phyloP scores from a whole-genome alignment of 805 yeast genomes.

The Citeromyces nyonsensis region DNA sequence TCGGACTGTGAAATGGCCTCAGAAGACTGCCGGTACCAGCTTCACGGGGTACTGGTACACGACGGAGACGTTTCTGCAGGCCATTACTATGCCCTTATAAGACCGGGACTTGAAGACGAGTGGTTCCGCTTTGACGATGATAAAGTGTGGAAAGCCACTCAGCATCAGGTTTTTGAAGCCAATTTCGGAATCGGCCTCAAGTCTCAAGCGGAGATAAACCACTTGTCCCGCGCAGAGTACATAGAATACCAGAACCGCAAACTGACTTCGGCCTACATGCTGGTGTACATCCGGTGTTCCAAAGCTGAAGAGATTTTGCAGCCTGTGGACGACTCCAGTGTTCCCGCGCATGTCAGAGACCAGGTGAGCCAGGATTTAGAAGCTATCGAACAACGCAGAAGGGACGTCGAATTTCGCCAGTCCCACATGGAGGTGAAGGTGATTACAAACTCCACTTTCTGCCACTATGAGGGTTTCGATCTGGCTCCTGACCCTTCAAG shows the following conservation, averaged over 20 bases:
- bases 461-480: slow-evolving; percentile 59
- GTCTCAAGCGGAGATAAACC: slow-evolving; percentile 27
- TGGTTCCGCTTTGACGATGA: slow-evolving; percentile 97
- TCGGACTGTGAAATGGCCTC: slow-evolving; percentile 25
- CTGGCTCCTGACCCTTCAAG: slow-evolving; percentile 45
- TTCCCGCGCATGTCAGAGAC: slow-evolving; percentile 55
- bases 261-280: slow-evolving; percentile 93
- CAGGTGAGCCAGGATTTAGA: slow-evolving; percentile 50
- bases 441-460: slow-evolving; percentile 36
- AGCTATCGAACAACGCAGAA: slow-evolving; percentile 31
- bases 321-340: slow-evolving; percentile 33
- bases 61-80: slow-evolving; percentile 94
- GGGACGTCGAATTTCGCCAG: slow-evolving; percentile 50
- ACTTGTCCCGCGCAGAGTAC: slow-evolving; percentile 41
- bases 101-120: slow-evolving; percentile 49
- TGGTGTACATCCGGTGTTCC: slow-evolving; percentile 71
- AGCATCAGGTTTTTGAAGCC: slow-evolving; percentile 76
- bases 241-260: slow-evolving; percentile 54
- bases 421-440: slow-evolving; percentile 47
- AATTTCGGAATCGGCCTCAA: slow-evolving; percentile 75
- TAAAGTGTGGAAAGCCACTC: slow-evolving; percentile 76
- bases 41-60: slow-evolving; percentile 93
- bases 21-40: slow-evolving; percentile 61
- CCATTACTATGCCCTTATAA: slow-evolving; percentile 89
- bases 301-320: slow-evolving; percentile 42